Conservation (phyloP, 1,284 basidiomycete genomes). For the Bondarzewia mesenterica region DNA sequence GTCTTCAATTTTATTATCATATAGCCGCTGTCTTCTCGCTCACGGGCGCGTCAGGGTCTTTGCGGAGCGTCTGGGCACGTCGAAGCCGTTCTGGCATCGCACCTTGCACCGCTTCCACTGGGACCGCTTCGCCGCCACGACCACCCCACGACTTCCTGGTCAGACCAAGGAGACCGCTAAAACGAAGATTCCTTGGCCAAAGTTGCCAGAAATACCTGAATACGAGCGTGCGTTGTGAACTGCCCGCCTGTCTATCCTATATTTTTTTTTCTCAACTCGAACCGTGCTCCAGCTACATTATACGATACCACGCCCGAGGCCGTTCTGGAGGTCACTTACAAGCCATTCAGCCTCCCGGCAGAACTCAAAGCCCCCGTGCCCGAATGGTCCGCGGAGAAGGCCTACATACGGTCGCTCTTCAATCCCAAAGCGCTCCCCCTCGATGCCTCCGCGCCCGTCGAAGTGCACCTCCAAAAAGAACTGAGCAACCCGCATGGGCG, state of each 20-base stretch:
- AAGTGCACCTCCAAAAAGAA: slow-evolving; percentile 56
- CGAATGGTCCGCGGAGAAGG: slow-evolving; percentile 39
- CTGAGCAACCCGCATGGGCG: slow-evolving; percentile 74
- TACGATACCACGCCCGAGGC: slow-evolving; percentile 54
- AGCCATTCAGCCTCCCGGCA: slow-evolving; percentile 42
- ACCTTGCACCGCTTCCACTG: slow-evolving; percentile 46
- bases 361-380: slow-evolving; percentile 30
- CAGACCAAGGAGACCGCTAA: slow-evolving; percentile 27
- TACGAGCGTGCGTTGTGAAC: slow-evolving; percentile 37
- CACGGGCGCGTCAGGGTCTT: slow-evolving; percentile 47
- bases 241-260: background rate
- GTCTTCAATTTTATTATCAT: slow-evolving; percentile 2
- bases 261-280: too few relatives aligned
- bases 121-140: slow-evolving; percentile 59
- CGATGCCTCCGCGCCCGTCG: slow-evolving; percentile 49
- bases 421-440: slow-evolving; percentile 36
- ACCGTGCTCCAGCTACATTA: slow-evolving; percentile 8
- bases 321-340: slow-evolving; percentile 60
- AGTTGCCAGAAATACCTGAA: slow-evolving; percentile 29
- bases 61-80: slow-evolving; percentile 58
- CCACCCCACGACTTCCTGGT: slow-evolving; percentile 48
- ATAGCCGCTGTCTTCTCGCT: background rate
- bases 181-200: slow-evolving; percentile 62
- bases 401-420: slow-evolving; percentile 50
- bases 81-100: slow-evolving; percentile 49